Base-by-base conservation (phyloP, 1,284 basidiomycete genomes). In the Golubevia sp. region DNA sequence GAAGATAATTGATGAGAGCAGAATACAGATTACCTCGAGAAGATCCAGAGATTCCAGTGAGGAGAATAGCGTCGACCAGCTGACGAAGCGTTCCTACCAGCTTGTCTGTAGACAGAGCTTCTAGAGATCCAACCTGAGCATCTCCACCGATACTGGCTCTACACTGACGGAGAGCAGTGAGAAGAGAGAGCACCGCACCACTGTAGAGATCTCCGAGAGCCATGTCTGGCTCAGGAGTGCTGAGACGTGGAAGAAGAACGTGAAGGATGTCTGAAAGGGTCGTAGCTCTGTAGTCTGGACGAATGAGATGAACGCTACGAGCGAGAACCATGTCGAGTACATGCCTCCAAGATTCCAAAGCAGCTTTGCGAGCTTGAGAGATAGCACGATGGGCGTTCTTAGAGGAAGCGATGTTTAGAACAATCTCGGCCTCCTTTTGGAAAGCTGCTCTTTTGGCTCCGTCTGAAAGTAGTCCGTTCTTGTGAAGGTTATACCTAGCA, bases 21-120 rank as follows among this genome's bases (percentile, higher is more conserved):
- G 93, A 92, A 83, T 97, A 98, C n/a, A 98, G 86, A 82, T 98
- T 97, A 11, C 95, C 95, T n/a, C 95, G 90, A n/a, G 94, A 91
- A 56, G 92, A 86, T 73, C 94, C 92, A n/a, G 91, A 88, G 3
- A 90, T 91, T 61, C 91, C 91, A 59, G 89, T 90, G 64, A 91
- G 89, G 58, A 92, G 79, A 56, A 94, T 88, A 50, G 90, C 91
- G 64, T 93, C 90, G 62, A 97, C 79, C 25, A 94, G 86, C 67
- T 88, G 89, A 34, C 90, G 89, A n/a, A 97, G 86, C 38, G 94
- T 89, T 1, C 88, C 85, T 61, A 89, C 88, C 5, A 98, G 85
- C 34, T 93, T 88, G 76, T 97, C 95, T 0, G 89, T 88, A 1
- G 93, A 92, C 13, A 94, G 84, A 11, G 88, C 30, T 34, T 34